Percentiles rank a stretch among this genome's conserved stretches.
These are phyloP conservation scores for Ceratocystiopsis minuta DNA, from an alignment of 2,329 filamentous ascomycete species.

Conservation along the genomic window DNA sequence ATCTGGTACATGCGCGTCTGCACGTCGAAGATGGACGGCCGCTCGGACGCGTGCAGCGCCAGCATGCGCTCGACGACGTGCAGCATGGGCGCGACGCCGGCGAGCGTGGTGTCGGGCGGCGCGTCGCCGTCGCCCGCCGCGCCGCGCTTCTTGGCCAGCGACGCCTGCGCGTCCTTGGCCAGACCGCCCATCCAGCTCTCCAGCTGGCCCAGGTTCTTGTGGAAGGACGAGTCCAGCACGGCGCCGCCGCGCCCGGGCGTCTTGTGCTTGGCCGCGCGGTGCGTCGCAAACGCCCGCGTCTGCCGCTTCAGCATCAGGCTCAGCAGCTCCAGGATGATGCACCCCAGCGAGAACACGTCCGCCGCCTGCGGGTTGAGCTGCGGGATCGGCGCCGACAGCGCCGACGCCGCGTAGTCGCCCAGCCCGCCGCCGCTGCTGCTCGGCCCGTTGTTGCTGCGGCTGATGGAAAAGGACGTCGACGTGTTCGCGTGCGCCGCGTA, in stretches of 20 bases:
- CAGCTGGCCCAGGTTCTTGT: conserved; percentile 50
- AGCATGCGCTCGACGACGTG: conserved; percentile 37
- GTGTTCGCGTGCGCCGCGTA: conserved; percentile 4
- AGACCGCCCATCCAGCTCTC: conserved; percentile 48
- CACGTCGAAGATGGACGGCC: conserved; percentile 34
- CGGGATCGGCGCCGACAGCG: conserved; percentile 18
- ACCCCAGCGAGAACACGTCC: conserved; percentile 57
- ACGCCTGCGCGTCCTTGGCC: conserved; percentile 33
- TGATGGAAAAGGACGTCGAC: conserved; percentile 20
- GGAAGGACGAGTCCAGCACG: conserved; percentile 52
- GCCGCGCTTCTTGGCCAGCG: conserved; percentile 3
- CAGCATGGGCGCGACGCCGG: conserved; percentile 33
- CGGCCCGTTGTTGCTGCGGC: conserved; percentile 11
- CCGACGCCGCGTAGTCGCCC: conserved; percentile 7
- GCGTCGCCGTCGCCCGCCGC: conserved; percentile 20
- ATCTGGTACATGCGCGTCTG: conserved; percentile 34
- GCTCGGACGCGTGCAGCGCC: conserved; percentile 28
- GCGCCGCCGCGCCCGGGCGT: conserved; percentile 38
- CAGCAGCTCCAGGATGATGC: conserved; percentile 54
- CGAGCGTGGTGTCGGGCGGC: conserved; percentile 20
- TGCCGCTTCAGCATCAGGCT: conserved; percentile 52
- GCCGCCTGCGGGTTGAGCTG: conserved; percentile 37
- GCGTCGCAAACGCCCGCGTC: conserved; percentile 44
- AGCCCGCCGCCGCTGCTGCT: not conserved
- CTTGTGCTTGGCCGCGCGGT: conserved; percentile 49